Conservation (phyloP, 1,284 basidiomycete species). For the Chiua sp. region DNA sequence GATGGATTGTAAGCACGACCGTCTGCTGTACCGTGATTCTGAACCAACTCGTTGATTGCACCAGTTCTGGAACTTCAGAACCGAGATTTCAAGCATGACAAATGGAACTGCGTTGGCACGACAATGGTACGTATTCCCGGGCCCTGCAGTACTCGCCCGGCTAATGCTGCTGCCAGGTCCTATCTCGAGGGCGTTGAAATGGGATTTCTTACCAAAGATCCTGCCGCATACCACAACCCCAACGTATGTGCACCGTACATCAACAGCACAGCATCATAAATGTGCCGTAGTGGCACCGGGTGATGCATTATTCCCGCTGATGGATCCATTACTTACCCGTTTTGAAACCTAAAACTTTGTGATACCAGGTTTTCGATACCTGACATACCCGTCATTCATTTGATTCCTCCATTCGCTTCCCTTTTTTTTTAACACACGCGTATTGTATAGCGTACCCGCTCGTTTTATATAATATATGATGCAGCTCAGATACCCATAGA, state of each 20-base stretch:
- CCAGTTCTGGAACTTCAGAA: slow-evolving; percentile 82
- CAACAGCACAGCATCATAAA: slow-evolving; percentile 15
- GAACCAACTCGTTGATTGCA: slow-evolving; percentile 23
- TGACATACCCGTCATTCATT: too few relatives aligned
- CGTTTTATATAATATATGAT: too few relatives aligned
- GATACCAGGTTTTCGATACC: not conserved
- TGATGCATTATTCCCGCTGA: too few relatives aligned
- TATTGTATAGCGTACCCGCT: too few relatives aligned
- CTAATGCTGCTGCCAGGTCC: slow-evolving; percentile 53
- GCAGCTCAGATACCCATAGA: too few relatives aligned
- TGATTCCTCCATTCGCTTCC: too few relatives aligned
- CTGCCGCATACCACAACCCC: slow-evolving; percentile 57
- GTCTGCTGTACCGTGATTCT: not conserved
- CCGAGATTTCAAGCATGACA: slow-evolving; percentile 59
- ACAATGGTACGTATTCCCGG: slow-evolving; percentile 54
- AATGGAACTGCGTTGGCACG: slow-evolving; percentile 52
- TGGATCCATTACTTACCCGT: not conserved
- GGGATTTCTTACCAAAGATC: slow-evolving; percentile 69
- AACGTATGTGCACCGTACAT: slow-evolving; percentile 64
- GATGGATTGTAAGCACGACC: slow-evolving; percentile 67
- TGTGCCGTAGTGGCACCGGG: too few relatives aligned
- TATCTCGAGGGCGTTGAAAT: slow-evolving; percentile 66
- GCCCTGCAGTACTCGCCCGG: not conserved
- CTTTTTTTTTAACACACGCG: too few relatives aligned
- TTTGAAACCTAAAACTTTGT: not conserved